A percentile compares a stretch with the other conserved stretches of the same genome.
Evolutionary conservation across 768 basidiomycete genomes (phyloP).

Genomic region (Holtermannia corniformis): DNA sequence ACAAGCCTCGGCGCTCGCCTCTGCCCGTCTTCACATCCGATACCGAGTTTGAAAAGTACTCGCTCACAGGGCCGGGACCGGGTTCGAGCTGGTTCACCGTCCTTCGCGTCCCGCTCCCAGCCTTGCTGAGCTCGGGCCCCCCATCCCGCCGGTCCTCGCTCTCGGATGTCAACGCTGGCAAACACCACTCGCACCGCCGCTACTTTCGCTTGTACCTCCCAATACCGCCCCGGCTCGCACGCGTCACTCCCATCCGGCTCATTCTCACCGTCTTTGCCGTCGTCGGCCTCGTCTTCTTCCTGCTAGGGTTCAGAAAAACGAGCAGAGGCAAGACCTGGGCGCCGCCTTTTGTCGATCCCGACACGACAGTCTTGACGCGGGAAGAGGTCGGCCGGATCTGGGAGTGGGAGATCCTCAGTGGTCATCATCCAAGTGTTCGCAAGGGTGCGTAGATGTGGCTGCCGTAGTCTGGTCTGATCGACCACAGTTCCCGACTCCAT

Average conservation of each 20-base stretch:
- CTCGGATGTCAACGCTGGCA: slow-evolving; percentile 6
- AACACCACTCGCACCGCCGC: slow-evolving; percentile 3
- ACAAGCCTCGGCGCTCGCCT: slow-evolving; percentile 27
- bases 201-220: slow-evolving; percentile 35
- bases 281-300: slow-evolving; percentile 16
- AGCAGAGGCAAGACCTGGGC: slow-evolving; percentile 25
- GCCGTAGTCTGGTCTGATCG: background rate
- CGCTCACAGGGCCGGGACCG: slow-evolving; percentile 13
- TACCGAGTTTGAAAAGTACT: slow-evolving; percentile 24
- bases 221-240: slow-evolving; percentile 29
- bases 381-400: slow-evolving; percentile 81
- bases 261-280: slow-evolving; percentile 7
- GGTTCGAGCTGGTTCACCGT: slow-evolving; percentile 25
- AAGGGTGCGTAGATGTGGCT: slow-evolving; percentile 51
- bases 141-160: slow-evolving; percentile 10
- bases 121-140: slow-evolving; percentile 5
- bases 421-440: slow-evolving; percentile 80
- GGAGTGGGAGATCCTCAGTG: slow-evolving; percentile 89
- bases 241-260: slow-evolving; percentile 20
- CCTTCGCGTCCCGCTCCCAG: slow-evolving; percentile 32
- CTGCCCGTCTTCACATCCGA: slow-evolving; percentile 29
- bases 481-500: slow-evolving; percentile 32
- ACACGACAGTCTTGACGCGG: slow-evolving; percentile 36
- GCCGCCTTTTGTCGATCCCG: slow-evolving; percentile 39
- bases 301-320: slow-evolving; percentile 29